phyloP scores from a whole-genome alignment of 345 rosid species.

The Arabis alpina region DNA sequence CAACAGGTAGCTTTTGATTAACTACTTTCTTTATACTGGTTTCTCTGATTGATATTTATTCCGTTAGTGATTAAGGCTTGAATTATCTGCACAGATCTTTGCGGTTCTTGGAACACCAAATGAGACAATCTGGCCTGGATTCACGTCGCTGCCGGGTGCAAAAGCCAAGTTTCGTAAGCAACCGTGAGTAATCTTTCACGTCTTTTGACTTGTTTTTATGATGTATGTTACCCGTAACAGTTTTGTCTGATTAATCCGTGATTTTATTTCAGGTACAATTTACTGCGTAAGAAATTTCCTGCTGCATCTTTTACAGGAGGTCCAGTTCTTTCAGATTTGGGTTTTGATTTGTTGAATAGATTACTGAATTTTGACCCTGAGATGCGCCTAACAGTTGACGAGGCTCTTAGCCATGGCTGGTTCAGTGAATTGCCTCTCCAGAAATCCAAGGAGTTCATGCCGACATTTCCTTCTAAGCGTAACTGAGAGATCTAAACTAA shows the following conservation, averaged over 20 bases:
- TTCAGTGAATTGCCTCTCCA: slow-evolving; percentile 76
- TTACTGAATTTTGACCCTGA: slow-evolving; percentile 74
- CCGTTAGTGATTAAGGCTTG: slow-evolving; percentile 8
- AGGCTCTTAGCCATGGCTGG: slow-evolving; percentile 81
- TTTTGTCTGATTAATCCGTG: slow-evolving; percentile 32
- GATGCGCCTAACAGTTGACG: slow-evolving; percentile 80
- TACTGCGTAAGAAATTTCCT: slow-evolving; percentile 81
- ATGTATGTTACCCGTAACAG: not conserved
- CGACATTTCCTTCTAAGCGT: slow-evolving; percentile 58
- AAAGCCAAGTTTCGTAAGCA: slow-evolving; percentile 74
- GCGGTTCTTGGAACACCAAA: slow-evolving; percentile 78
- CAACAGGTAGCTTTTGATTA: slow-evolving; percentile 54
- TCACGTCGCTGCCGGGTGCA: slow-evolving; percentile 61
- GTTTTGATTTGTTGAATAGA: slow-evolving; percentile 75
- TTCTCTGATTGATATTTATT: slow-evolving; percentile 9
- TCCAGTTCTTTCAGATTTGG: slow-evolving; percentile 73
- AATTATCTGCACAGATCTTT: slow-evolving; percentile 59
- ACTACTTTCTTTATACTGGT: not conserved
- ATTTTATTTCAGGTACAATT: slow-evolving; percentile 59
- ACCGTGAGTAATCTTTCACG: slow-evolving; percentile 51
- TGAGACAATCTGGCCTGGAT: slow-evolving; percentile 73
- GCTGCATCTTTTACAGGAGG: slow-evolving; percentile 71
- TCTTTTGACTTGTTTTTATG: not conserved
- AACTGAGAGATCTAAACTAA: slow-evolving; percentile 41
- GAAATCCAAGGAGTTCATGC: slow-evolving; percentile 74